Conservation (phyloP, 2,329 filamentous ascomycete genomes). For the Alternaria ethzedia region DNA sequence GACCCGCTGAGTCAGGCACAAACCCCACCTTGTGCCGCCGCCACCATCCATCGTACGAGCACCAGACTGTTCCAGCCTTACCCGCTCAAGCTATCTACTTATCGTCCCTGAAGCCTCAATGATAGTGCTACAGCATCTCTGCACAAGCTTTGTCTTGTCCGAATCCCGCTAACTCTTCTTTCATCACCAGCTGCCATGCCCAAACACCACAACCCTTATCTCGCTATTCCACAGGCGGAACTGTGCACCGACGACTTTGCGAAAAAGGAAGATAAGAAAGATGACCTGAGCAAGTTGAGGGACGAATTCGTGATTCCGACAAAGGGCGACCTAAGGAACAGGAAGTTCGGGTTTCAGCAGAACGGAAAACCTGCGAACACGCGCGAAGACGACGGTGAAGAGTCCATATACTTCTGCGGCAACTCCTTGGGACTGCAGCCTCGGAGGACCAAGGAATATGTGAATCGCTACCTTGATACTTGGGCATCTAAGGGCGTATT, state of each 20-base stretch:
- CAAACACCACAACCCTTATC: slow-evolving; percentile 32
- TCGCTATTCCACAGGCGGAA: slow-evolving; percentile 20
- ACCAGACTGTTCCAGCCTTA: slow-evolving; percentile 10
- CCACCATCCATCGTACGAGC: slow-evolving; percentile 19
- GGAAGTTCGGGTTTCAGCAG: slow-evolving; percentile 48
- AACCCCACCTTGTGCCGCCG: slow-evolving; percentile 15
- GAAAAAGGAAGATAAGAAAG: slow-evolving; percentile 43
- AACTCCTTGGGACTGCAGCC: slow-evolving; percentile 90
- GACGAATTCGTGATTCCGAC: slow-evolving; percentile 80
- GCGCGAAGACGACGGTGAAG: slow-evolving; percentile 44
- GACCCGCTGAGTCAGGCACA: slow-evolving; percentile 23
- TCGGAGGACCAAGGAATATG: slow-evolving; percentile 66
- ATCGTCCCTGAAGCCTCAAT: slow-evolving; percentile 6
- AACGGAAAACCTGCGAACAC: slow-evolving; percentile 3
- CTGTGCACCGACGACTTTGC: slow-evolving; percentile 43
- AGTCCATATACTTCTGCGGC: slow-evolving; percentile 81
- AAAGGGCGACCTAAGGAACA: slow-evolving; percentile 72
- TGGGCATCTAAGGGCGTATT: slow-evolving; percentile 86
- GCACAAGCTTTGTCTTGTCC: neutral
- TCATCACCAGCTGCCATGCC: slow-evolving; percentile 28
- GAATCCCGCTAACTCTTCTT: neutral
- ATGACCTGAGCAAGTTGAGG: slow-evolving; percentile 55
- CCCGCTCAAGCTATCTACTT: slow-evolving; percentile 12
- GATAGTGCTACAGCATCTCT: neutral
- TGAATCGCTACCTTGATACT: slow-evolving; percentile 77